Evolutionary conservation across 495 filamentous ascomycete genomes (phyloP).

Genomic region (Lichenothelia convexa): DNA sequence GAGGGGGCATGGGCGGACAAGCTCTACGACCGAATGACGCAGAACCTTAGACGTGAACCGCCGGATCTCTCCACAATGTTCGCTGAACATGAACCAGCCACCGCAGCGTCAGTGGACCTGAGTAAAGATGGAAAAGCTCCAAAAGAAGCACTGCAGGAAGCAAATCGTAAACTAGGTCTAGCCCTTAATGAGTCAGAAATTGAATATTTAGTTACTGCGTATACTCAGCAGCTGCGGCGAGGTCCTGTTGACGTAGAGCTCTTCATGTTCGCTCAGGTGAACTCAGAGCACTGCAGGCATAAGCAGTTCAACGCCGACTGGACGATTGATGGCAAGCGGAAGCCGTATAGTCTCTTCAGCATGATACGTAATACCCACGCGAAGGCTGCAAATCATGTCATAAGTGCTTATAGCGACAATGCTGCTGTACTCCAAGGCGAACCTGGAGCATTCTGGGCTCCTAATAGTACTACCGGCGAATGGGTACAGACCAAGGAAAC

Average conservation of each 20-base stretch:
- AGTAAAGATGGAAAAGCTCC: conserved; percentile 41
- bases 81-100: conserved; percentile 48
- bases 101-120: conserved; percentile 56
- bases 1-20: conserved; percentile 44
- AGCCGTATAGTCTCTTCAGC: conserved; percentile 62
- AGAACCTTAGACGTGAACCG: conserved; percentile 43
- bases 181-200: conserved; percentile 79
- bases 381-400: conserved; percentile 52
- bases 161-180: conserved; percentile 66
- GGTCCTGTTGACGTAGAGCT: conserved; percentile 82
- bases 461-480: conserved; percentile 61
- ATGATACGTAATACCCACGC: conserved; percentile 95
- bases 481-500: conserved; percentile 79
- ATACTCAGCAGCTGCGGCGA: conserved; percentile 48
- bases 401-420: conserved; percentile 96
- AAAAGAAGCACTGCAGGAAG: conserved; percentile 52
- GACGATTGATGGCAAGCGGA: conserved; percentile 81
- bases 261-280: conserved; percentile 98
- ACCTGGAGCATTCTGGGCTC: conserved; percentile 64
- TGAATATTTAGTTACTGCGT: conserved; percentile 78
- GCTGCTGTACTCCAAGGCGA: conserved; percentile 77
- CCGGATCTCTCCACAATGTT: conserved; percentile 65
- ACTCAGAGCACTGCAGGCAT: conserved; percentile 61
- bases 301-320: conserved; percentile 92
- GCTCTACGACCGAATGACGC: conserved; percentile 86